Conservation (phyloP, 75 land plant species). For the Picea sitchensis region DNA sequence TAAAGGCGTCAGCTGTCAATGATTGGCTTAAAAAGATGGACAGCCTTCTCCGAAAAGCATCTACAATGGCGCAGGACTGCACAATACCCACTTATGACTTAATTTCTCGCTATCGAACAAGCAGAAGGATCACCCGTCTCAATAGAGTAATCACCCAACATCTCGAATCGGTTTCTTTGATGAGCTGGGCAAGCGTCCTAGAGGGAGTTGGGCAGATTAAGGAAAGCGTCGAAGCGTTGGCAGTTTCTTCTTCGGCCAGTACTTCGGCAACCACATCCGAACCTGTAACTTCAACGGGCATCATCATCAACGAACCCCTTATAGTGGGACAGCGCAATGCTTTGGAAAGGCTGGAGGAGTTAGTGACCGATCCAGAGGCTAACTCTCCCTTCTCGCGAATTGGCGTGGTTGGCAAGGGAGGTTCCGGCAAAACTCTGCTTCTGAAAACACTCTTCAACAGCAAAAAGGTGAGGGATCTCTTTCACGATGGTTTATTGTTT, state of each 20-base stretch:
- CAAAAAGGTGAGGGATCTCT: background rate
- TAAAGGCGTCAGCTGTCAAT: background rate
- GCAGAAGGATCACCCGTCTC: background rate
- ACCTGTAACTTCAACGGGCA: too few relatives aligned
- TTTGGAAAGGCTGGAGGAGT: background rate
- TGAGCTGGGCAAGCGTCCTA: background rate
- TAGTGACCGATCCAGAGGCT: too few relatives aligned
- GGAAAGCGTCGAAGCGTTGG: background rate
- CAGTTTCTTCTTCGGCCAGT: too few relatives aligned
- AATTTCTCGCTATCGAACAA: background rate
- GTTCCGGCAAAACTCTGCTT: background rate
- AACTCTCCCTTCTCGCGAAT: background rate
- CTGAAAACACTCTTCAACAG: background rate
- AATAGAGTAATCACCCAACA: background rate
- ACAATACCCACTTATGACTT: background rate
- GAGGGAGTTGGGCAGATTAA: background rate
- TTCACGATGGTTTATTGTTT: background rate
- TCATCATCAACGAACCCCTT: background rate
- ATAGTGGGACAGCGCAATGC: background rate
- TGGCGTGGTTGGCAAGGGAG: background rate
- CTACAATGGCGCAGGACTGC: background rate
- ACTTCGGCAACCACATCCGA: too few relatives aligned
- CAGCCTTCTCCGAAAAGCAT: background rate
- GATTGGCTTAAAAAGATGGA: background rate
- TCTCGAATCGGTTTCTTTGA: background rate